Base-by-base conservation (phyloP, 1,284 basidiomycete species). In the Caloboletus firmus region DNA sequence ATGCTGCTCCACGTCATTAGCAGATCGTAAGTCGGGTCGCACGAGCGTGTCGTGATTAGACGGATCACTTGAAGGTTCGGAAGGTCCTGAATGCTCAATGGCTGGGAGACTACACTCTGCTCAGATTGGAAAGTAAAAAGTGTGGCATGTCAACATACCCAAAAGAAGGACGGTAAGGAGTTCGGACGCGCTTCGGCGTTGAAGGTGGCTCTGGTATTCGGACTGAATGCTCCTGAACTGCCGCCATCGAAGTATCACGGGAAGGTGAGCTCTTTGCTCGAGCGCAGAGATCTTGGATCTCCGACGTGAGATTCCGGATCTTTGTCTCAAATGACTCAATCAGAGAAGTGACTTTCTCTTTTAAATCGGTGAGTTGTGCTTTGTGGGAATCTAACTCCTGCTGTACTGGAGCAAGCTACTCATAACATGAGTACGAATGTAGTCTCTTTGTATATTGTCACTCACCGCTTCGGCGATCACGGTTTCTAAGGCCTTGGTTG, bases 381-480 rank as follows among this genome's bases (percentile, higher is more conserved):
- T 72, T 74, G 41, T 79, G 69, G 35, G 68, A 65, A 37, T 74
- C 68, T 22, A 79, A 61, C 57, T 70, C 71, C 51, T 68, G 67
- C 49, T 76, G 74, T 18, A 89, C 64, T 11, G 87, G 84, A 44
- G 72, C 74, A 43, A 85, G 62, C 84, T 86, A 20, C 13, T 51
- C 45, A 46, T 22, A 18, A 26, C 15, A 34, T 66, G 30, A 67
- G 54, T 49, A 45, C 7, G 18, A 22, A 43, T 32, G 39, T 17
- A 10, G 20, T 13, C 26, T 26, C 20, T 31, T n/a, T 1, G 24
- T 24, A 5, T 24, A 5, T 24, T 11, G 34, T 24, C 37, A 66
- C 77, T 69, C 61, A 80, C 79, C 36, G 77, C 76, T 52, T 76
- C 71, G 15, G 73, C 71, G 45, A 81, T 70, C 48, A 58, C 66